Percentiles rank a stretch among this genome's conserved stretches.
phyloP scores from a whole-genome alignment of 1,284 basidiomycete genomes.

The Melampsora americana region DNA sequence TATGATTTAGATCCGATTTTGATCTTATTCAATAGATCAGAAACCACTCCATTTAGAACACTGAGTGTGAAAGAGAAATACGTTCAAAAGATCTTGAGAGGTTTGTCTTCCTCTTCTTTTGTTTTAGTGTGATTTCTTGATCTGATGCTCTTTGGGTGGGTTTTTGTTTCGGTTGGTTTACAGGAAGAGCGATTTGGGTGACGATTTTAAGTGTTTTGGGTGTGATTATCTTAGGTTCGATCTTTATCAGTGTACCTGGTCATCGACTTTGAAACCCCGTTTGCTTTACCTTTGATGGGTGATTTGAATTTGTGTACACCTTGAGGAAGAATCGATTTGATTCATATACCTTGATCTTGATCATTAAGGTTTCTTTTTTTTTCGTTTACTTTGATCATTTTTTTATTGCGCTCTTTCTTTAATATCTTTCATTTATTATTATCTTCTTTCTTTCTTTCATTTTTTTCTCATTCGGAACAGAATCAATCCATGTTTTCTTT shows the following conservation, averaged over 20 bases:
- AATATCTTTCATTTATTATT: neutral
- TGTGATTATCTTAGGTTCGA: slow-evolving; percentile 70
- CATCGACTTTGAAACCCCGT: slow-evolving; percentile 69
- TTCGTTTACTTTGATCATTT: neutral
- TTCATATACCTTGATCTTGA: no score
- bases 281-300: no score
- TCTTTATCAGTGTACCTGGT: slow-evolving; percentile 89
- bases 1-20: slow-evolving; percentile 90
- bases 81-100: slow-evolving; percentile 79
- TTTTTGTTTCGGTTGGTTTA: neutral
- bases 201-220: slow-evolving; percentile 64
- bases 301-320: no score
- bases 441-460: no score
- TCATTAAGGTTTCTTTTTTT: no score
- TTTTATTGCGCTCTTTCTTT: neutral
- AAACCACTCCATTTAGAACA: slow-evolving; percentile 75
- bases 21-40: slow-evolving; percentile 55
- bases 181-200: slow-evolving; percentile 41
- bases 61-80: slow-evolving; percentile 85
- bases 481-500: no score
- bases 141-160: slow-evolving; percentile 44
- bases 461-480: neutral
- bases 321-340: no score
- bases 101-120: slow-evolving; percentile 71
- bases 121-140: slow-evolving; percentile 45